Evolutionary conservation across 1,139 yeast species (phyloP), one percentile per base, ranked within the genome.

Genomic region (Saccharomyces hybrid): DNA sequence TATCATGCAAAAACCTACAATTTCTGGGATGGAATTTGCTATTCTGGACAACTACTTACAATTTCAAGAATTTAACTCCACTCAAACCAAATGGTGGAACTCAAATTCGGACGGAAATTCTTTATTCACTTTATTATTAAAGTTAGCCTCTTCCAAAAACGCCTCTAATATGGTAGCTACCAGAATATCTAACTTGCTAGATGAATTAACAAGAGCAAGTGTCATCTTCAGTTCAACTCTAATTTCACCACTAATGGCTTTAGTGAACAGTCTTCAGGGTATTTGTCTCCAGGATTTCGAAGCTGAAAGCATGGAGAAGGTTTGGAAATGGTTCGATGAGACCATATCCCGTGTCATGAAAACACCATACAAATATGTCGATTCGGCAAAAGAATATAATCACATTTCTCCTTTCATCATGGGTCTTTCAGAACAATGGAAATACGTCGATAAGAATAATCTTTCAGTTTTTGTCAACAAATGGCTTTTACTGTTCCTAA

Each of bases 321-420:
- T 83, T 11, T 86, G 89, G 85, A 73, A 73, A 14, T 69, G 88
- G 44, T 61, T 91, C 14, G 96, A 90, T 66, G 95, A 90, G 66
- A 75, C 87, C 0, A 77, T 88, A 28, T 75, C 89, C 1, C 78
- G 97, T 60, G 77, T 84, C 57, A 77, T 86, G 53, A 78, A 82
- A 57, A 73, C 88, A 1, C 97, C 97, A 0, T 93, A 86, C 71
- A 89, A 87, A 66, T 91, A 89, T 62, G 78, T 88, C 53, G 98
- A 91, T 65, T 65, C 75, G 56, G 76, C 88, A 1, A 80, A 79
- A 52, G 62, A 67, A 2, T 67, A 70, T 13, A 73, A 70, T 5
- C 59, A 68, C 16, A 65, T 84, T 14, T 87, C 96, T 63, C 86
- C 95, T 0, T 82, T 89, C 56, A 66, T 82, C 1, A 78, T 86